phyloP scores from a whole-genome alignment of 116 monocot species.

The Dioscorea cayenensis region DNA sequence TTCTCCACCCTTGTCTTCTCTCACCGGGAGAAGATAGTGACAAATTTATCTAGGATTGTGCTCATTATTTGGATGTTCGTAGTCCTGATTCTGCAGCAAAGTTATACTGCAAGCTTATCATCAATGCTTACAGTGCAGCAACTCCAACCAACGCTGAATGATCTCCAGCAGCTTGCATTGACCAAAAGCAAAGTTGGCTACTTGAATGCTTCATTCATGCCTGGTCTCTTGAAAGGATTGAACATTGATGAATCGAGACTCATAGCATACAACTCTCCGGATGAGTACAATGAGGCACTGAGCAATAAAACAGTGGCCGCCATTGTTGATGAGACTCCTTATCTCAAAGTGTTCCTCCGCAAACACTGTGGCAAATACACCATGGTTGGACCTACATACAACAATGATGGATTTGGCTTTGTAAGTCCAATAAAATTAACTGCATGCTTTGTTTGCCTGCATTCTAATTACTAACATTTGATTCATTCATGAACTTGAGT shows the following conservation, averaged over 20 bases:
- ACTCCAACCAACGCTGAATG: conserved; percentile 30
- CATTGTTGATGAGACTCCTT: conserved; percentile 24
- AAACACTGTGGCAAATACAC: conserved; percentile 10
- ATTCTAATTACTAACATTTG: no score
- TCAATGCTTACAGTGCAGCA: conserved; percentile 53
- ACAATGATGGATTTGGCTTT: conserved; percentile 26
- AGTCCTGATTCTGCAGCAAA: conserved; percentile 36
- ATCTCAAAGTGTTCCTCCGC: conserved; percentile 20
- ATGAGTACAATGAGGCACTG: conserved; percentile 22
- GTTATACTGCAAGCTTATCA: conserved; percentile 54
- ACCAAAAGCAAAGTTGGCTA: conserved; percentile 23
- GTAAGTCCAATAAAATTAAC: conserved; percentile 4
- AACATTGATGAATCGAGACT: conserved; percentile 16
- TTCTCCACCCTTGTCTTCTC: conserved; percentile 63
- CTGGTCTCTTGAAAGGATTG: conserved; percentile 16
- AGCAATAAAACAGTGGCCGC: conserved; percentile 22
- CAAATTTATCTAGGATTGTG: not conserved
- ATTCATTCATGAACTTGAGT: no score
- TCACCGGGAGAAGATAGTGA: conserved; percentile 24
- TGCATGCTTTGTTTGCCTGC: no score
- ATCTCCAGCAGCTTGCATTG: conserved; percentile 21
- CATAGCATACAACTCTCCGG: not conserved
- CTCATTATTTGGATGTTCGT: conserved; percentile 36
- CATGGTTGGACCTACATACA: conserved; percentile 22
- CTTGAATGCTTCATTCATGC: conserved; percentile 21